These are phyloP conservation scores for Saksenaea vasiformis DNA, from an alignment of 371 early-diverging fungal species.

Conservation along the genomic window DNA sequence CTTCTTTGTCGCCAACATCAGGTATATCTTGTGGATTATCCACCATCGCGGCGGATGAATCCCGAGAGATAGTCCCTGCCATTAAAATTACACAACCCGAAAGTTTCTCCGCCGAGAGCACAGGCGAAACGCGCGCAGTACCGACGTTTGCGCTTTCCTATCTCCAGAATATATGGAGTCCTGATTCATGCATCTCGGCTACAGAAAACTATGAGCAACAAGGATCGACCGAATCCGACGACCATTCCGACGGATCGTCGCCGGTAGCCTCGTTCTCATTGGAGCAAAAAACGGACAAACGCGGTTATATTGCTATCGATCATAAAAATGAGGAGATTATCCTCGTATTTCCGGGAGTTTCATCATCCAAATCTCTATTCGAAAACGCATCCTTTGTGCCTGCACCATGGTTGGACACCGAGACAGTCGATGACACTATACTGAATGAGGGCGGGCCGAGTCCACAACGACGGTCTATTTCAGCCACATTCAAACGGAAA, in stretches of 20 bases:
- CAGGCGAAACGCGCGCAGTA: neutral
- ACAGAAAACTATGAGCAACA: neutral
- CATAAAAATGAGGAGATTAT: conserved; percentile 34
- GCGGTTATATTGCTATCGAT: conserved; percentile 40
- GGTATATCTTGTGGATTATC: neutral
- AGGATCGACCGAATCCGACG: neutral
- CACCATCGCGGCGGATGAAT: neutral
- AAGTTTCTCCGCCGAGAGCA: neutral
- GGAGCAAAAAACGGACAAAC: conserved; percentile 12
- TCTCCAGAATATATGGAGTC: neutral
- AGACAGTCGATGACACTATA: conserved; percentile 5
- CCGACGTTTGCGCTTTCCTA: neutral
- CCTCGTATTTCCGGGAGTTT: conserved; percentile 38
- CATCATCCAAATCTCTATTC: conserved; percentile 21
- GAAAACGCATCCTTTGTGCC: conserved; percentile 30
- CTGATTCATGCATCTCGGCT: neutral
- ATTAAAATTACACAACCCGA: neutral
- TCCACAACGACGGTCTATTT: neutral
- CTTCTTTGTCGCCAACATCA: neutral
- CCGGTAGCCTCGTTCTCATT: neutral
- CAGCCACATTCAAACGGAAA: conserved; percentile 1
- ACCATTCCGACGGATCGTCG: neutral
- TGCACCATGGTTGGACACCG: conserved; percentile 34
- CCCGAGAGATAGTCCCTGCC: neutral
- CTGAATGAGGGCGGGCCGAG: neutral